These are phyloP conservation scores for Rubus parviflorus DNA, from an alignment of 306 rosid species.

Conservation along the genomic window DNA sequence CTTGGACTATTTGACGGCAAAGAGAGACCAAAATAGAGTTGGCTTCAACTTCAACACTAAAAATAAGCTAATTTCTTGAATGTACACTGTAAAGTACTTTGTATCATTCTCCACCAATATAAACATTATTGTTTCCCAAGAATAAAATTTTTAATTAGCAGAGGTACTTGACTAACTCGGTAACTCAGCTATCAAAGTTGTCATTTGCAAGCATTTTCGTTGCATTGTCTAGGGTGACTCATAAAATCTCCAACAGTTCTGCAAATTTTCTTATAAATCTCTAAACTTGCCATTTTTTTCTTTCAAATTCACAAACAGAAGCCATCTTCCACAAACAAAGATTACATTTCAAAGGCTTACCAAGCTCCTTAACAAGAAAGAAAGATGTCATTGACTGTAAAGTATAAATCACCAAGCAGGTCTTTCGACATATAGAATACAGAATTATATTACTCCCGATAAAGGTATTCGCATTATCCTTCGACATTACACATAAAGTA, in stretches of 20 bases:
- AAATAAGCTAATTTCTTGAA: not conserved
- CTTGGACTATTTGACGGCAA: too few species aligned
- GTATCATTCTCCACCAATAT: not conserved
- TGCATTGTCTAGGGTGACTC: not conserved
- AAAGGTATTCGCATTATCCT: constrained; percentile 24
- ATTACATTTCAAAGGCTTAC: not conserved
- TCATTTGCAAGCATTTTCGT: not conserved
- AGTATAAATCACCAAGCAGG: not conserved
- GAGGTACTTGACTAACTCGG: not conserved
- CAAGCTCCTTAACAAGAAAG: not conserved
- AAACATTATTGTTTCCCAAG: not conserved
- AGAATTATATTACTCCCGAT: constrained; percentile 35
- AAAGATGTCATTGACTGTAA: not conserved
- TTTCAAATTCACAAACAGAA: not conserved
- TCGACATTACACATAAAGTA: constrained; percentile 28
- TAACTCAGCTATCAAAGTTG: not conserved
- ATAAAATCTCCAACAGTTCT: too few species aligned
- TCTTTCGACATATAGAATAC: not conserved
- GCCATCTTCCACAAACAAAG: not conserved
- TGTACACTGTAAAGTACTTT: not conserved
- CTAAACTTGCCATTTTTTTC: too few species aligned
- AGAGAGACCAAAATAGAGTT: too few species aligned
- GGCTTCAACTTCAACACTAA: too few species aligned
- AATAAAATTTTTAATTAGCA: too few species aligned
- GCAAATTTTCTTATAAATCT: too few species aligned